A percentile compares a stretch with the other conserved stretches of the same genome.
These are phyloP conservation scores for Daldinia concentrica DNA, from an alignment of 495 filamentous ascomycete species.

Conservation along the genomic window DNA sequence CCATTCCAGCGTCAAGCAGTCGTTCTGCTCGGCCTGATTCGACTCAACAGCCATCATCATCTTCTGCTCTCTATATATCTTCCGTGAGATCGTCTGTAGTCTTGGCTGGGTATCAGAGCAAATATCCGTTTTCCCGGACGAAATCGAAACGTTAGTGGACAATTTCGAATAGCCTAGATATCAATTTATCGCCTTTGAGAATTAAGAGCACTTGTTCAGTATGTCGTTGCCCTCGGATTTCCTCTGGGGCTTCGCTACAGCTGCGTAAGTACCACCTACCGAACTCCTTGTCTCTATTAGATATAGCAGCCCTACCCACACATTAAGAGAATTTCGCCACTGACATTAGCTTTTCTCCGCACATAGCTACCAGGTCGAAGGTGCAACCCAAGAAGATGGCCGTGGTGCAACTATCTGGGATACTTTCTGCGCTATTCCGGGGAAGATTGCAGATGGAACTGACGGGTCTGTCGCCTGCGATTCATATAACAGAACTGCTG, in stretches of 20 bases:
- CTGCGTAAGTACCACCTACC: constrained; percentile 62
- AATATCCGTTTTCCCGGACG: constrained; percentile 46
- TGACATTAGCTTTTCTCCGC: constrained; percentile 30
- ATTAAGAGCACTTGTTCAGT: constrained; percentile 24
- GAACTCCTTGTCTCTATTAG: constrained; percentile 2
- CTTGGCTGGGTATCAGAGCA: constrained; percentile 36
- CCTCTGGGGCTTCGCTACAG: constrained; percentile 84
- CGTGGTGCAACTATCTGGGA: constrained; percentile 81
- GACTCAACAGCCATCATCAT: constrained; percentile 22
- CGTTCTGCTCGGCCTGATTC: constrained; percentile 30
- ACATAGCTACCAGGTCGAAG: constrained; percentile 79
- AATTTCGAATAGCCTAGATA: constrained; percentile 37
- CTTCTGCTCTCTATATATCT: constrained; percentile 6
- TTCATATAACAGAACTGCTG: constrained; percentile 75
- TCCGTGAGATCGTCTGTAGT: constrained; percentile 31
- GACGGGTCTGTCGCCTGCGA: constrained; percentile 78
- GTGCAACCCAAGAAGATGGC: constrained; percentile 71
- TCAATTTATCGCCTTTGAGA: constrained; percentile 13
- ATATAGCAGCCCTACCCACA: constrained; percentile 1
- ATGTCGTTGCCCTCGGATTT: constrained; percentile 76
- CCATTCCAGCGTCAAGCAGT: constrained; percentile 27
- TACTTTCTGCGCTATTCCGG: constrained; percentile 75
- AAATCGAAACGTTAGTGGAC: constrained; percentile 34
- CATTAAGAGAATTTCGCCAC: constrained; percentile 8
- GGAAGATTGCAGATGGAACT: constrained; percentile 76